phyloP scores from a whole-genome alignment of 768 basidiomycete genomes.

The Panellus pusillus region DNA sequence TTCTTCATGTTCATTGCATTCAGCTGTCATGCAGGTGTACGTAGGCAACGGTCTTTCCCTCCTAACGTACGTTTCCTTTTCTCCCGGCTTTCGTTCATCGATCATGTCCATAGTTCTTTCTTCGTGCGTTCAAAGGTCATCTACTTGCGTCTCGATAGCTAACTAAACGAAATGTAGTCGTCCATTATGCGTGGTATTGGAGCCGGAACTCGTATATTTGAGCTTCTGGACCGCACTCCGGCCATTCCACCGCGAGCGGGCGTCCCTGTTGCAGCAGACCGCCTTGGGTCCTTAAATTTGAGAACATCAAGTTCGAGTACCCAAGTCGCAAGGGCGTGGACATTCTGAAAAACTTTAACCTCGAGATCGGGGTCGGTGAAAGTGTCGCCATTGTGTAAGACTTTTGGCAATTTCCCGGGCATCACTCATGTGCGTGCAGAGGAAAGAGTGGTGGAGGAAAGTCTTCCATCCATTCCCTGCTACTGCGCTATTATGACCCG shows the following conservation, averaged over 20 bases:
- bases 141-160: constrained; percentile 37
- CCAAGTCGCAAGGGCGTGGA: constrained; percentile 80
- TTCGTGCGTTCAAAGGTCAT: constrained; percentile 37
- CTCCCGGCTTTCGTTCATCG: constrained; percentile 3
- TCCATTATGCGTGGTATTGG: constrained; percentile 98
- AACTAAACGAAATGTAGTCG: constrained; percentile 44
- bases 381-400: constrained; percentile 91
- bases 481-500: constrained; percentile 87
- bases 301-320: constrained; percentile 86
- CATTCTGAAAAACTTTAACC: constrained; percentile 79
- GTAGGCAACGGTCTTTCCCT: constrained; percentile 39
- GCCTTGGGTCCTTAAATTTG: constrained; percentile 78
- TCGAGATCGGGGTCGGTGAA: constrained; percentile 80
- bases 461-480: constrained; percentile 84
- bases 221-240: constrained; percentile 80
- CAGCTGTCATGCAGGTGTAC: constrained; percentile 32
- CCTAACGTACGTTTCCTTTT: constrained; percentile 57
- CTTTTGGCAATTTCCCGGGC: neutral
- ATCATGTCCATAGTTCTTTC: constrained; percentile 40
- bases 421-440: constrained; percentile 37
- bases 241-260: constrained; percentile 70
- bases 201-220: constrained; percentile 91
- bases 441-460: constrained; percentile 95
- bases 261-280: constrained; percentile 48
- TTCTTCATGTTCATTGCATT: constrained; percentile 65